Base-by-base conservation (phyloP, 768 basidiomycete species). In the Boletellus sp. region DNA sequence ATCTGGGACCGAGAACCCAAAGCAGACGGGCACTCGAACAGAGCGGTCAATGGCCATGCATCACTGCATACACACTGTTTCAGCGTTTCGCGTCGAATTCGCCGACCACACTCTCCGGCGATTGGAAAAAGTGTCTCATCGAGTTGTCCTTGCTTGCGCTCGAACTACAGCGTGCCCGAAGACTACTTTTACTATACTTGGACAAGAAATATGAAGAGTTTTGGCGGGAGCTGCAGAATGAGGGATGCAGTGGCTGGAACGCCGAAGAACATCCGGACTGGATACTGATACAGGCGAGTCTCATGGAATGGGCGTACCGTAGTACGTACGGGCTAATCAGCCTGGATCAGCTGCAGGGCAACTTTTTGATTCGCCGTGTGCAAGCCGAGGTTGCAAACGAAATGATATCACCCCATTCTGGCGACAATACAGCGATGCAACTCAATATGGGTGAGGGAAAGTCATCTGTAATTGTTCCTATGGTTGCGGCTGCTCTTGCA, bases 361-460 rank as follows among this genome's bases (percentile, higher is more conserved):
- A 77, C 33, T 64, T 80, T 20, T 51, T 70, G 6, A 59, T 68
- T 16, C 75, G 79, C 4, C 61, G 68, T 0, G 42, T 75, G 4
- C 79, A 80, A 50, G 57, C 61, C 0, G 22, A 58, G 0, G 60
- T 78, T 16, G 72, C 77, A 1, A 51, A 56, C 7, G 69, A 78
- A 46, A 79, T 80, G 79, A 71, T 77, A 15, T 34, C 57, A 1
- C 76, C 79, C 0, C 47, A 35, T 1, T 68, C 61, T 0, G 43
- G 51, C 1, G 9, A 54, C 8, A 81, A 74, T 40, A 70, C 70
- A 0, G 58, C 67, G 2, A 61, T 75, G n/a, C 79, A 79, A 35
- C 68, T 81, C 11, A 78, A 79, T 41, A 81, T 81, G 79, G 79
- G 79, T 7, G 79, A 79, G 49, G 78, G 80, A 1, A 80, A 80